Percentiles rank a stretch among this genome's conserved stretches.
These are phyloP conservation scores for Catunica adiposa DNA, from an alignment of 2,329 filamentous ascomycete genomes.

Conservation along the genomic window DNA sequence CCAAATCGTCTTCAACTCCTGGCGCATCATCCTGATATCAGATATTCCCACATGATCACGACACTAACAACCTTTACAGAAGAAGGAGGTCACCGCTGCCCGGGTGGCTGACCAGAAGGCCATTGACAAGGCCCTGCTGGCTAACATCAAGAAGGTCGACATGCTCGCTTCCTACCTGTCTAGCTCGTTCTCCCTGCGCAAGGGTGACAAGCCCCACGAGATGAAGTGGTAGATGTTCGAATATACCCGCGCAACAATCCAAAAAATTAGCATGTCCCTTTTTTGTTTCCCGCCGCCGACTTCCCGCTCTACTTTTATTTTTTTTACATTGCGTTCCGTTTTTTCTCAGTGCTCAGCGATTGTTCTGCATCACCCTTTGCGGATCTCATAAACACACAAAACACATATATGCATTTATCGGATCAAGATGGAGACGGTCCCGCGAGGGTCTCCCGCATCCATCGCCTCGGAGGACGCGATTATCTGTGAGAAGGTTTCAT, in stretches of 20 bases:
- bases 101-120: constrained; percentile 96
- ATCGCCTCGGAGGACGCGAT: not conserved
- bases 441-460: too few relatives aligned
- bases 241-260: constrained; percentile 17
- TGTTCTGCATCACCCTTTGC: not conserved
- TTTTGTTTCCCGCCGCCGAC: not conserved
- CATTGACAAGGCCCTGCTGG: constrained; percentile 88
- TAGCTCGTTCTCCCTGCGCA: constrained; percentile 95
- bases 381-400: not conserved
- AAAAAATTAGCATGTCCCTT: constrained; percentile 15
- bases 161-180: constrained; percentile 85
- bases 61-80: constrained; percentile 37
- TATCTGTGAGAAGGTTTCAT: not conserved
- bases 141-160: constrained; percentile 96
- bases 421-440: too few relatives aligned
- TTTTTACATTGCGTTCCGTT: not conserved
- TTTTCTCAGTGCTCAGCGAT: not conserved
- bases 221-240: constrained; percentile 77
- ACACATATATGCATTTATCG: not conserved
- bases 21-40: not conserved
- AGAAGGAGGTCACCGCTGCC: constrained; percentile 88
- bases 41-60: not conserved
- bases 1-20: too few relatives aligned
- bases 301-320: not conserved
- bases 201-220: constrained; percentile 98